Conservation (phyloP, 2,329 filamentous ascomycete genomes). For the Neofusicoccum sp. region DNA sequence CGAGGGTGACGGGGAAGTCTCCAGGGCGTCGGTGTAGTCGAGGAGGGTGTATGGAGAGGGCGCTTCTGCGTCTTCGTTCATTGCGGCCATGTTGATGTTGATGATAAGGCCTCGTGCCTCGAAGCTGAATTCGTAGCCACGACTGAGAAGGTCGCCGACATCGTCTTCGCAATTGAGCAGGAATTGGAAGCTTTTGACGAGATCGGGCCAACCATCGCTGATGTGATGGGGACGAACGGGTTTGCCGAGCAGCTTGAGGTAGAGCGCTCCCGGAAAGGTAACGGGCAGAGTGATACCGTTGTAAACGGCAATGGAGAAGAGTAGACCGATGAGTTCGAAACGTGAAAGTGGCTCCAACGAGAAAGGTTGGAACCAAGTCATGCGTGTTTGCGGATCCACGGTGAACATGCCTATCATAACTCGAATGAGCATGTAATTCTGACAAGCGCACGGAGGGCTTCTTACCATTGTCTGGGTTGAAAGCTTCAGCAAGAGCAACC, state of each 20-base stretch:
- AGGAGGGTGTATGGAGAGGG: neutral
- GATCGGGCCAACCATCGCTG: conserved; percentile 84
- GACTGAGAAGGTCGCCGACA: conserved; percentile 78
- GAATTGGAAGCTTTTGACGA: conserved; percentile 72
- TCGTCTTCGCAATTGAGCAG: conserved; percentile 81
- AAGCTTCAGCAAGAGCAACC: conserved; percentile 75
- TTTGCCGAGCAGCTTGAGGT: conserved; percentile 74
- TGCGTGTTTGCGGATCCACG: conserved; percentile 72
- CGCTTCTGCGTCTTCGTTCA: conserved; percentile 1
- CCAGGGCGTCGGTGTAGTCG: neutral
- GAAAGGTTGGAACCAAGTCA: conserved; percentile 86
- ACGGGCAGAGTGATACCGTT: conserved; percentile 91
- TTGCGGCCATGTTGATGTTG: conserved; percentile 56
- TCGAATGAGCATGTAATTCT: neutral
- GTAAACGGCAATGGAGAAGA: conserved; percentile 89
- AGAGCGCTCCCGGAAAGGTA: conserved; percentile 83
- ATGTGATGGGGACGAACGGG: conserved; percentile 76
- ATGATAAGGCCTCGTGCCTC: conserved; percentile 58
- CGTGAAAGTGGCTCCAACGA: conserved; percentile 85
- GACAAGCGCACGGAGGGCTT: neutral
- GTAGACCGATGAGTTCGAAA: conserved; percentile 82
- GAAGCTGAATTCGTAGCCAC: conserved; percentile 85
- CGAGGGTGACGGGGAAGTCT: neutral
- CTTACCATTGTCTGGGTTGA: conserved; percentile 73
- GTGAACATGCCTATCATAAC: conserved; percentile 66